Percentiles rank a stretch among this genome's conserved stretches.
Conservation (phyloP, 306 rosid genomes). For the Heteromeles arbutifolia region DNA sequence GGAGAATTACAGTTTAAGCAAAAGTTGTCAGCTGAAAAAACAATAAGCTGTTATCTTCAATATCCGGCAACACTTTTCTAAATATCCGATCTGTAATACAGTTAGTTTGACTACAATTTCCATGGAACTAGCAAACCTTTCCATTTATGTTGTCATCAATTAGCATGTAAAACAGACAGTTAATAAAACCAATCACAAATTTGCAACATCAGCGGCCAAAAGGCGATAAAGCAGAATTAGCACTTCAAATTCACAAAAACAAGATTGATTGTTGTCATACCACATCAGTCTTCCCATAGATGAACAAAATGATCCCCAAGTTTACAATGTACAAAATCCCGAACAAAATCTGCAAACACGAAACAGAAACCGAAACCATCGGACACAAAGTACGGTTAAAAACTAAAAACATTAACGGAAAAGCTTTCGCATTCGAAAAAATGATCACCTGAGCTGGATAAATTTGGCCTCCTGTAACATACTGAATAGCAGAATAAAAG, state of each 20-base stretch:
- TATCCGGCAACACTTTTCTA: neutral
- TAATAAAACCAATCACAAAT: neutral
- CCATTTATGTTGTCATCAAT: neutral
- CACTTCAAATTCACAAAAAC: neutral
- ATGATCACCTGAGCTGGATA: constrained; percentile 70
- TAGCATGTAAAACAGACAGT: neutral
- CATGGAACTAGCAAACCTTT: neutral
- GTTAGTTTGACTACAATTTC: neutral
- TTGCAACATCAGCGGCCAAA: neutral
- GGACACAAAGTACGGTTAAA: neutral
- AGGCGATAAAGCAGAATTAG: neutral
- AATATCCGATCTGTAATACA: neutral
- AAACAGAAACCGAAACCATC: neutral
- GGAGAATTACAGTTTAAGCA: neutral
- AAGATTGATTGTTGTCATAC: constrained; percentile 28
- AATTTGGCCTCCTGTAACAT: constrained; percentile 57
- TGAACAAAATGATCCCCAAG: constrained; percentile 55
- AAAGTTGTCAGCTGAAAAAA: neutral
- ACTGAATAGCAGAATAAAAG: constrained; percentile 64
- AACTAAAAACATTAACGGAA: neutral
- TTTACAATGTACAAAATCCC: constrained; percentile 67
- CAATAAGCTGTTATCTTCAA: neutral
- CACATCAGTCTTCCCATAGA: constrained; percentile 73
- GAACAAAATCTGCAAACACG: constrained; percentile 61
- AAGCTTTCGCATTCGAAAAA: neutral